Conservation (phyloP, 225 moss, liverwort and hornwort species). For the Sphagnum contortum region DNA sequence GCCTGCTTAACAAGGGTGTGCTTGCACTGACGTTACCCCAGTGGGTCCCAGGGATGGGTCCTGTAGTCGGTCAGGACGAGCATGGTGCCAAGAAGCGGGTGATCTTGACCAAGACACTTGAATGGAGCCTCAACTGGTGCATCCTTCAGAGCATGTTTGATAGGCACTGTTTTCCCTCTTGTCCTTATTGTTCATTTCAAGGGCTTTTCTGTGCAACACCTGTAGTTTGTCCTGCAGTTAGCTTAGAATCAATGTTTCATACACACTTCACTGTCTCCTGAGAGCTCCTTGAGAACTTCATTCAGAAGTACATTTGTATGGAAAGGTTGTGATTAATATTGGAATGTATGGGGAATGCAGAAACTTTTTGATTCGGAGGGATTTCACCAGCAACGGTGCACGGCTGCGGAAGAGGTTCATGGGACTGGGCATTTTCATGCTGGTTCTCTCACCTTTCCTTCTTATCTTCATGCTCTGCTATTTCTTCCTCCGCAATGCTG, state of each 20-base stretch:
- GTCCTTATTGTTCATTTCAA: no score
- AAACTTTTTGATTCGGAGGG: slow-evolving; percentile 75
- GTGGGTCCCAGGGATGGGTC: slow-evolving; percentile 91
- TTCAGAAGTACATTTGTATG: no score
- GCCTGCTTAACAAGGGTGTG: slow-evolving; percentile 80
- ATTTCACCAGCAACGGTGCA: slow-evolving; percentile 75
- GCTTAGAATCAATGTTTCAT: not conserved
- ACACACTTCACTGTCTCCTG: not conserved
- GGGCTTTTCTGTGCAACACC: no score
- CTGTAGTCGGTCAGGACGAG: slow-evolving; percentile 41
- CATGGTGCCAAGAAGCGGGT: slow-evolving; percentile 58
- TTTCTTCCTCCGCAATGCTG: slow-evolving; percentile 94
- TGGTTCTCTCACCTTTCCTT: slow-evolving; percentile 86
- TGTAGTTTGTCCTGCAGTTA: no score
- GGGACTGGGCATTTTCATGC: slow-evolving; percentile 79
- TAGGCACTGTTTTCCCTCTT: slow-evolving; percentile 30
- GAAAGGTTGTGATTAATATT: no score
- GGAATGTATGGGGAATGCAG: slow-evolving; percentile 29
- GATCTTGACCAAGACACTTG: slow-evolving; percentile 83
- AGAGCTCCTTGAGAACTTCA: no score
- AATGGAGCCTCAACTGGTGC: slow-evolving; percentile 99
- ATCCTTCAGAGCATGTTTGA: slow-evolving; percentile 98
- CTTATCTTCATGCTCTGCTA: slow-evolving; percentile 94
- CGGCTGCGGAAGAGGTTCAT: slow-evolving; percentile 82
- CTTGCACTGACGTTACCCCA: slow-evolving; percentile 67